phyloP scores from a whole-genome alignment of 768 basidiomycete genomes.

The Pleurotus platypus region DNA sequence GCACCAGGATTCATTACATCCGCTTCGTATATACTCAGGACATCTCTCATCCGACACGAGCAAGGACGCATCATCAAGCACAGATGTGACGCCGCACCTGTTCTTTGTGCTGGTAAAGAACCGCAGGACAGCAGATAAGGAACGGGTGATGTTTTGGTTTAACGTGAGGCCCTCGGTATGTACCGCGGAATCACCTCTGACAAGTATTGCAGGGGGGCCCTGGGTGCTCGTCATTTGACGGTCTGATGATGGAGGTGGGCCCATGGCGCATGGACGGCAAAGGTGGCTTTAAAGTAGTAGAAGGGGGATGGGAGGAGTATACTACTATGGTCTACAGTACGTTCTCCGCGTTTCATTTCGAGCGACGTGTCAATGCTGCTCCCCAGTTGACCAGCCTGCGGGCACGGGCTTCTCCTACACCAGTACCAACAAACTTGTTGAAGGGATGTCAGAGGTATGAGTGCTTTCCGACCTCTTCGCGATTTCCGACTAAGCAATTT shows the following conservation, averaged over 20 bases:
- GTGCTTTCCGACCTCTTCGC: not conserved
- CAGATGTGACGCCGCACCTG: conserved; percentile 71
- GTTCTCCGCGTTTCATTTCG: conserved; percentile 20
- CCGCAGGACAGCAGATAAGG: conserved; percentile 81
- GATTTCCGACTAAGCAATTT: too few relatives aligned
- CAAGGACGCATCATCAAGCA: conserved; percentile 41
- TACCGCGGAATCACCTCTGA: not conserved
- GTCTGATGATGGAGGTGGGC: conserved; percentile 97
- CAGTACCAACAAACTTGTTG: conserved; percentile 80
- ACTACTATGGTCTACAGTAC: conserved; percentile 88
- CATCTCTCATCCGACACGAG: conserved; percentile 80
- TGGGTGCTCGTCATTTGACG: conserved; percentile 96
- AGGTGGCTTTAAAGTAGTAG: conserved; percentile 65
- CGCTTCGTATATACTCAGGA: conserved; percentile 80
- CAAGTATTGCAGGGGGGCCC: conserved; percentile 72
- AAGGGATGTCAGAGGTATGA: conserved; percentile 64
- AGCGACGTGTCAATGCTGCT: too few relatives aligned
- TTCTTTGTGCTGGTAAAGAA: conserved; percentile 92
- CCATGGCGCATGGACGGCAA: conserved; percentile 80
- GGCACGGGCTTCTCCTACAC: conserved; percentile 94
- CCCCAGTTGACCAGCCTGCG: conserved; percentile 91
- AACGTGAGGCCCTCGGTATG: conserved; percentile 60
- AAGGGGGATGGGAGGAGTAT: conserved; percentile 98
- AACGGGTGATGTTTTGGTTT: conserved; percentile 94
- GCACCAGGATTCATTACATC: conserved; percentile 64